Conservation (phyloP, 352 stramenopile genomes). For the Blastocystis sp. region DNA sequence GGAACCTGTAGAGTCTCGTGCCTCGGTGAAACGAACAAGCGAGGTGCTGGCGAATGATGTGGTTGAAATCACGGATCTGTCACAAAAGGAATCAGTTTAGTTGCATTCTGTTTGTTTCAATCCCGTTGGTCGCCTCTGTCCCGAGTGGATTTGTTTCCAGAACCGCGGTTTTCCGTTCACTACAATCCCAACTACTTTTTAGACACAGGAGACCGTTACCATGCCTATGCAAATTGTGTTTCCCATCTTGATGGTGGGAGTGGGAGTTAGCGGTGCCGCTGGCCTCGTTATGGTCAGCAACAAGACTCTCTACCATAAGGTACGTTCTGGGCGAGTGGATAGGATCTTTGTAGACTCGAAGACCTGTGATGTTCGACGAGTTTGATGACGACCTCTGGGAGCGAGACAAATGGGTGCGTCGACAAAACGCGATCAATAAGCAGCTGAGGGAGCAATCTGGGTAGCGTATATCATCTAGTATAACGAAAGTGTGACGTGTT, state of each 20-base stretch:
- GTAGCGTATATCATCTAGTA: background rate
- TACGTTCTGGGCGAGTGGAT: background rate
- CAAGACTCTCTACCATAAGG: constrained; percentile 18
- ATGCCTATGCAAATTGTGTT: constrained; percentile 58
- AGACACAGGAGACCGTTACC: background rate
- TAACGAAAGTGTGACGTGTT: constrained; percentile 22
- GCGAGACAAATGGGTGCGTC: constrained; percentile 38
- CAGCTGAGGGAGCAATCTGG: background rate
- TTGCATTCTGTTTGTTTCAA: too few relatives aligned
- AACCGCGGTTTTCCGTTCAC: constrained; percentile 9
- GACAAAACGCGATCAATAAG: constrained; percentile 16
- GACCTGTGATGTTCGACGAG: constrained; percentile 47
- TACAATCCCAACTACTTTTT: background rate
- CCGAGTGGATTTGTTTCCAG: too few relatives aligned
- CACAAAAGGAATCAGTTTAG: too few relatives aligned
- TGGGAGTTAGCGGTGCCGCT: constrained; percentile 25
- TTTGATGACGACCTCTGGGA: constrained; percentile 15
- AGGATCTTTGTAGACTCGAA: background rate
- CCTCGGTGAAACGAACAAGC: background rate
- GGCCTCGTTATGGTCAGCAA: constrained; percentile 26
- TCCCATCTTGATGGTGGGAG: constrained; percentile 32
- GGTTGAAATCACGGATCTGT: too few relatives aligned
- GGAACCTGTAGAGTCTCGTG: background rate
- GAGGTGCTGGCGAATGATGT: too few relatives aligned
- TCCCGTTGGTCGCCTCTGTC: too few relatives aligned